phyloP scores from a whole-genome alignment of 2,329 filamentous ascomycete genomes.

The Didymella lethalis region DNA sequence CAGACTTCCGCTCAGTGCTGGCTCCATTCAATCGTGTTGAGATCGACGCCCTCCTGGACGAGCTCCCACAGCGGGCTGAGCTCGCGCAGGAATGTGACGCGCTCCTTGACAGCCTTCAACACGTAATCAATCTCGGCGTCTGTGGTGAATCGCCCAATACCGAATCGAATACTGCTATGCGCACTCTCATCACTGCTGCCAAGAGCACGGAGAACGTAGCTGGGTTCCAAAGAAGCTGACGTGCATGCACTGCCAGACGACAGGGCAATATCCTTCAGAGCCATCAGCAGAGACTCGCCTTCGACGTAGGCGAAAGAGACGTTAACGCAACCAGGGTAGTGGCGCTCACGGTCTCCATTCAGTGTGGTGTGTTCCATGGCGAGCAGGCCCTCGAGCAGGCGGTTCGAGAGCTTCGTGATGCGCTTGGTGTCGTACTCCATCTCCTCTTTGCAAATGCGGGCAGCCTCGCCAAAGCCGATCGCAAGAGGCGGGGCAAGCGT shows the following conservation, averaged over 20 bases:
- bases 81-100: conserved; percentile 92
- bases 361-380: conserved; percentile 90
- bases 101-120: conserved; percentile 87
- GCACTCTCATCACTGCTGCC: conserved; percentile 97
- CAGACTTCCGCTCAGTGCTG: conserved; percentile 72
- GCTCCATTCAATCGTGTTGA: conserved; percentile 98
- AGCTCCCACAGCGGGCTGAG: conserved; percentile 96
- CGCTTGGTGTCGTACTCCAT: conserved; percentile 93
- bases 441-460: conserved; percentile 87
- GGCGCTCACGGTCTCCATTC: conserved; percentile 82
- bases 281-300: conserved; percentile 97
- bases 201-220: conserved; percentile 91
- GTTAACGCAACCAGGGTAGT: conserved; percentile 97
- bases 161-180: conserved; percentile 96
- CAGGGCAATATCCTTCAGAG: conserved; percentile 94
- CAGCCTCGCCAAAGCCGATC: conserved; percentile 95
- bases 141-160: conserved; percentile 96
- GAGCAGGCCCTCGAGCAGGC: conserved; percentile 81
- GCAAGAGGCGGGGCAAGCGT: conserved; percentile 88
- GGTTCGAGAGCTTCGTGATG: conserved; percentile 82
- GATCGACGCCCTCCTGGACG: conserved; percentile 93
- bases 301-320: conserved; percentile 99
- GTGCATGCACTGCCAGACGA: conserved; percentile 98
- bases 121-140: conserved; percentile 97
- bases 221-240: conserved; percentile 93